phyloP scores from a whole-genome alignment of 192 early-diverging fungal species.

The Paraglomus occultum region DNA sequence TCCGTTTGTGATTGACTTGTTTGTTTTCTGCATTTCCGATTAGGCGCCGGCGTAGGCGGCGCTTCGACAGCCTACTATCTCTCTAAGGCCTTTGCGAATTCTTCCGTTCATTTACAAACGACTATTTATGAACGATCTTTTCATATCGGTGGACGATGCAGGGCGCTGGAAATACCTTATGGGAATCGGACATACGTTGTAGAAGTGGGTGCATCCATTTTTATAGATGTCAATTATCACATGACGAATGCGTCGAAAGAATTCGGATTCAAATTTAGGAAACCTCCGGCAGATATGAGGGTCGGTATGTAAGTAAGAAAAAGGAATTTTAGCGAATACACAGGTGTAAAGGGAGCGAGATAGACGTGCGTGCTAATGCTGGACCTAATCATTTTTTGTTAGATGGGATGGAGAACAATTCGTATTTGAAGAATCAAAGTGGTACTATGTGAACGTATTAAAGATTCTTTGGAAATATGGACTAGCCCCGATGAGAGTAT shows the following conservation, averaged over 20 bases:
- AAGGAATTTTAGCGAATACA: too few species aligned
- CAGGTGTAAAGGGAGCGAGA: slow-evolving; percentile 17
- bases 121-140: slow-evolving; percentile 56
- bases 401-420: slow-evolving; percentile 56
- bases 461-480: slow-evolving; percentile 48
- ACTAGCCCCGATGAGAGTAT: slow-evolving; percentile 46
- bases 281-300: slow-evolving; percentile 22
- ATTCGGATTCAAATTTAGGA: slow-evolving; percentile 47
- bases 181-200: slow-evolving; percentile 34
- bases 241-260: slow-evolving; percentile 48
- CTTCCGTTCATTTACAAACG: slow-evolving; percentile 28
- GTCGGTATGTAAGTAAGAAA: slow-evolving; percentile 29
- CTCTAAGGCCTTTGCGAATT: slow-evolving; percentile 23
- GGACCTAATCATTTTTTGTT: slow-evolving; percentile 2
- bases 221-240: slow-evolving; percentile 56
- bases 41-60: slow-evolving; percentile 55
- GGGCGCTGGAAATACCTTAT: slow-evolving; percentile 31
- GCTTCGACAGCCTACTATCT: slow-evolving; percentile 52
- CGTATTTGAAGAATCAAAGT: slow-evolving; percentile 49
- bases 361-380: background rate
- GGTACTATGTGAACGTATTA: slow-evolving; percentile 39
- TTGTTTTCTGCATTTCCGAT: background rate
- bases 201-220: slow-evolving; percentile 65
- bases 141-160: slow-evolving; percentile 55
- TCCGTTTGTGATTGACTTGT: background rate